Conservation (phyloP, 2,329 filamentous ascomycete genomes). For the Didymella lethalis region DNA sequence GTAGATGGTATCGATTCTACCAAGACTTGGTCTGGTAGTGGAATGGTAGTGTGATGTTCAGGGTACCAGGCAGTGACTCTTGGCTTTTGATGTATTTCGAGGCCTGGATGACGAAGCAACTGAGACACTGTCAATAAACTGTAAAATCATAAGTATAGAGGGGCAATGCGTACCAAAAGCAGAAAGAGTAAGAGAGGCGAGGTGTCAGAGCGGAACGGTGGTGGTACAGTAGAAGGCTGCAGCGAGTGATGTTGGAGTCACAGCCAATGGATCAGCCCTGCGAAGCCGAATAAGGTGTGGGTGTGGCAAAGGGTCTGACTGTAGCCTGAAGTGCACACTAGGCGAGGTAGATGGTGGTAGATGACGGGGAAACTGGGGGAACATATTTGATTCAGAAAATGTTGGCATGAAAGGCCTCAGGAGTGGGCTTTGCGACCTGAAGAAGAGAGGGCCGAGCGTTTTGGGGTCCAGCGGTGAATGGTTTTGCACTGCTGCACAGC, state of each 20-base stretch:
- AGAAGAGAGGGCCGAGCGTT: slow-evolving; percentile 34
- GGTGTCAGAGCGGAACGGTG: slow-evolving; percentile 31
- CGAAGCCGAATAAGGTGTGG: slow-evolving; percentile 37
- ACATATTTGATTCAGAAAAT: slow-evolving; percentile 21
- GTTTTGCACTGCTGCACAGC: slow-evolving; percentile 50
- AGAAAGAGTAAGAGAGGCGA: slow-evolving; percentile 38
- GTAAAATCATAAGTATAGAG: slow-evolving; percentile 27
- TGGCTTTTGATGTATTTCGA: slow-evolving; percentile 23
- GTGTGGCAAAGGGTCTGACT: slow-evolving; percentile 36
- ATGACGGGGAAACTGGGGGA: slow-evolving; percentile 1
- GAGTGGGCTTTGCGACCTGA: slow-evolving; percentile 30
- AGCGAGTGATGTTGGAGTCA: slow-evolving; percentile 34
- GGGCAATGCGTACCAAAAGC: slow-evolving; percentile 23
- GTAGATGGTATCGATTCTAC: not conserved
- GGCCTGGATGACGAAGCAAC: slow-evolving; percentile 35
- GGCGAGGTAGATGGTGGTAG: not conserved
- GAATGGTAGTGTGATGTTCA: slow-evolving; percentile 12
- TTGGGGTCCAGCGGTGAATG: slow-evolving; percentile 38
- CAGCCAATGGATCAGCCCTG: slow-evolving; percentile 34
- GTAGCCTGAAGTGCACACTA: slow-evolving; percentile 40
- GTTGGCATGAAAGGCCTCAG: slow-evolving; percentile 35
- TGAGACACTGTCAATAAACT: slow-evolving; percentile 35
- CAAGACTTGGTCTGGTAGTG: not conserved
- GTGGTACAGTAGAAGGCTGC: slow-evolving; percentile 38
- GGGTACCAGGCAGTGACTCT: slow-evolving; percentile 18